These are phyloP conservation scores for Phytophthora fragariaefolia DNA, from an alignment of 352 stramenopile genomes.

Conservation along the genomic window DNA sequence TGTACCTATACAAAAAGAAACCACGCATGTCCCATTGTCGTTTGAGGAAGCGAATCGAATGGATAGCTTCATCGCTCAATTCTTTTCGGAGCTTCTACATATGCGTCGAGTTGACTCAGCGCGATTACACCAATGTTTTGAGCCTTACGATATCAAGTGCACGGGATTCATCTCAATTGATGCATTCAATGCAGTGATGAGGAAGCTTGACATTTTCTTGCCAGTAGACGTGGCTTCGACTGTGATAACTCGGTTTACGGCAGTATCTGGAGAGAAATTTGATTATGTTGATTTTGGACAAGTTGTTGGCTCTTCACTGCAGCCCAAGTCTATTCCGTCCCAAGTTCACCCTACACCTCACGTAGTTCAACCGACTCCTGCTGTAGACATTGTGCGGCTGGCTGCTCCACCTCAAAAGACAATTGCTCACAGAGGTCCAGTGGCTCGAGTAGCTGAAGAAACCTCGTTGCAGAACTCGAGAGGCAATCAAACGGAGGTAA, in stretches of 20 bases:
- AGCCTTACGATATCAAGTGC: constrained; percentile 64
- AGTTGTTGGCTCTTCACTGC: constrained; percentile 20
- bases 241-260: constrained; percentile 57
- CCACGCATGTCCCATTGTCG: constrained; percentile 17
- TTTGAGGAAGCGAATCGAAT: constrained; percentile 54
- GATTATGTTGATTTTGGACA: constrained; percentile 83
- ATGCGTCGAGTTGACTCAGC: constrained; percentile 42
- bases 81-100: constrained; percentile 59
- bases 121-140: constrained; percentile 49
- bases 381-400: not conserved
- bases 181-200: constrained; percentile 66
- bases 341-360: constrained; percentile 19
- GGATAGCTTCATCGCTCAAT: constrained; percentile 50
- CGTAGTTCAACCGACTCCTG: constrained; percentile 1
- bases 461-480: constrained; percentile 9
- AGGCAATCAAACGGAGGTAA: constrained; percentile 28
- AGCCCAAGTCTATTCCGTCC: constrained; percentile 7
- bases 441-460: constrained; percentile 13
- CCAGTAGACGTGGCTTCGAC: constrained; percentile 47
- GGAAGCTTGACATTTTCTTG: constrained; percentile 66
- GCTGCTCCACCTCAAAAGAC: not conserved
- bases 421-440: constrained; percentile 1
- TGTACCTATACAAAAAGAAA: constrained; percentile 12
- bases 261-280: constrained; percentile 55
- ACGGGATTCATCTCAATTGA: constrained; percentile 72